Conservation (phyloP, 495 filamentous ascomycete species). For the Chaetomium tenue region DNA sequence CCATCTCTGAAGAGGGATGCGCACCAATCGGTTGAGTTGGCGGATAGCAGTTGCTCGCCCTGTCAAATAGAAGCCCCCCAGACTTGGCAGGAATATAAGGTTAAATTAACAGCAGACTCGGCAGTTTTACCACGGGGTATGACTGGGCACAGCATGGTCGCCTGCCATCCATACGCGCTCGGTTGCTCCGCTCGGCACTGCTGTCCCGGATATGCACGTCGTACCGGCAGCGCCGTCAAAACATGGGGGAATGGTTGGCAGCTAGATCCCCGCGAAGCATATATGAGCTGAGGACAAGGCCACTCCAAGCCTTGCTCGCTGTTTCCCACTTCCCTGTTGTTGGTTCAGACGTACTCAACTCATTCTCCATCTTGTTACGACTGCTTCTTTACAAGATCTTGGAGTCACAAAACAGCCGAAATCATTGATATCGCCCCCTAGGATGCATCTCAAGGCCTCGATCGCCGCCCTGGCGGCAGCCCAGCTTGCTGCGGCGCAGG, state of each 20-base stretch:
- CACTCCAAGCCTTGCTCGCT: conserved; percentile 3
- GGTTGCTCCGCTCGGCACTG: conserved; percentile 11
- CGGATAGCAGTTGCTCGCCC: conserved; percentile 10
- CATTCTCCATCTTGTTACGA: neutral
- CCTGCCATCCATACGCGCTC: neutral
- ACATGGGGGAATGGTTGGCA: neutral
- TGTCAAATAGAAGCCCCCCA: conserved; percentile 23
- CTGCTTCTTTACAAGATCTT: neutral
- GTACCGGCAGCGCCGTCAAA: neutral
- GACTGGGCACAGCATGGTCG: neutral
- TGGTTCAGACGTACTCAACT: neutral
- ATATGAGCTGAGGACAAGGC: conserved; percentile 19
- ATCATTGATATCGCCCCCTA: neutral
- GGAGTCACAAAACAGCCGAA: neutral
- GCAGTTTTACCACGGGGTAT: conserved; percentile 9
- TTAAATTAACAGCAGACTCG: conserved; percentile 10
- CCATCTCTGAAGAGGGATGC: neutral
- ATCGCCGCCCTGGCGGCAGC: conserved; percentile 21
- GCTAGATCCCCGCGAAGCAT: neutral
- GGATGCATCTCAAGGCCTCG: conserved; percentile 25
- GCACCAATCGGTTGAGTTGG: conserved; percentile 20
- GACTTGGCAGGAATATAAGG: conserved; percentile 22
- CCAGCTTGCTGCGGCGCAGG: conserved; percentile 34
- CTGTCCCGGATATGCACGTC: neutral
- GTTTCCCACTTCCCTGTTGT: conserved; percentile 20